Evolutionary conservation across 768 basidiomycete genomes (phyloP), one percentile per base, ranked within the genome.

Genomic region (Aureoboletus auriporus): DNA sequence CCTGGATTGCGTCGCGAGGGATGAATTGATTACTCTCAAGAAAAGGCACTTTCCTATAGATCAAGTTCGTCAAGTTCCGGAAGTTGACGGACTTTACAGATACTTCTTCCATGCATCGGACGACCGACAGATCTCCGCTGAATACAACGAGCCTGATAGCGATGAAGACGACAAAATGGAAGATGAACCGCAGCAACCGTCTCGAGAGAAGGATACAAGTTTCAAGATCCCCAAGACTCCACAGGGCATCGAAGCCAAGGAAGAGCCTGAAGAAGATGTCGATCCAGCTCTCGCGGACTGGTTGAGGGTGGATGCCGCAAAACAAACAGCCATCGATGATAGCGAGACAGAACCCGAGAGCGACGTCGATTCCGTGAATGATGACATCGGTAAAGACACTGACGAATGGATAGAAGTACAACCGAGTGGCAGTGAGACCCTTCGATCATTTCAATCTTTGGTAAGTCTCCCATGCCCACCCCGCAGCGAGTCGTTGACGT

Each of bases 41-140:
- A 83, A 84, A 67, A 85, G 80, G 92, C 93, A 58, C 42, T 34
- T 34, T 8, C 7, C 30, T 10, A 31, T 23, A 3, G 33, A 51
- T 46, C 28, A 13, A 26, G 0, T 48, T 4, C 27, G 29, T 34
- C 38, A 20, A n/a, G 39, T 27, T 34, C 14, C 5, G 10, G 14
- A 44, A 11, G 11, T 47, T 47, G 20, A 47, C 34, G 5, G 20
- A 23, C 16, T 4, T 44, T 11, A 44, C 46, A 90, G 87, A 60
- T 90, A 89, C 63, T 89, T 90, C 66, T 89, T 90, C 69, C 79
- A 86, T 58, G 82, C 88, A 5, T 86, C 82, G 0, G 64, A 71
- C 1, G 67, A 64, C 6, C 75, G 84, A 34, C 70, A 65, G 53
- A 66, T 70, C 14, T 69, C 66, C 9, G 73, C 76, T 1, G 84